These are phyloP conservation scores for Volvariella surrecta DNA, from an alignment of 1,284 basidiomycete species.

Conservation along the genomic window DNA sequence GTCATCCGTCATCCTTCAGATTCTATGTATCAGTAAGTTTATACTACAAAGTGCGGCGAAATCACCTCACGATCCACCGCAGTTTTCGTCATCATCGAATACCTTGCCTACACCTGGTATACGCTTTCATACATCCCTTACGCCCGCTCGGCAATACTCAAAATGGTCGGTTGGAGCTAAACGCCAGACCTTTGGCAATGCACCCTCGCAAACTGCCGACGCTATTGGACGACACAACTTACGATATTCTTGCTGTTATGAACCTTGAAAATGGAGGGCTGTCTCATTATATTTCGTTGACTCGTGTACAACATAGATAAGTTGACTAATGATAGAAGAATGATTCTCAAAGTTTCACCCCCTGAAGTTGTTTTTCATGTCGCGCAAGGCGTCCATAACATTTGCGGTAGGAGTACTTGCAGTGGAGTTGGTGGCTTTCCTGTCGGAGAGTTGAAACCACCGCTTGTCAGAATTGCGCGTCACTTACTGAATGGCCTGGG, in stretches of 20 bases:
- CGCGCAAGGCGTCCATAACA: slow-evolving; percentile 70
- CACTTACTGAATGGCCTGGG: slow-evolving; percentile 49
- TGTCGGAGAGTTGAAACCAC: slow-evolving; percentile 7
- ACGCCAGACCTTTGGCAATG: no score
- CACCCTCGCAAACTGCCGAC: no score
- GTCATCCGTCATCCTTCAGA: slow-evolving; percentile 15
- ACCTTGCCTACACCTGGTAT: slow-evolving; percentile 82
- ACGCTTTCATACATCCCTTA: slow-evolving; percentile 83
- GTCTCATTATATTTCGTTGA: no score
- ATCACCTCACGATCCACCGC: slow-evolving; percentile 15
- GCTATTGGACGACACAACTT: no score
- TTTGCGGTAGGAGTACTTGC: slow-evolving; percentile 37
- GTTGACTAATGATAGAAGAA: no score
- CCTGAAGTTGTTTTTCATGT: slow-evolving; percentile 78
- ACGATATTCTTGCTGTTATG: no score
- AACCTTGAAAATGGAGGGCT: no score
- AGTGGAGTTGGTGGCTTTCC: slow-evolving; percentile 22
- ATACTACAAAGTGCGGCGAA: slow-evolving; percentile 34
- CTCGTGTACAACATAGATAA: no score
- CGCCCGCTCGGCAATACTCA: slow-evolving; percentile 66
- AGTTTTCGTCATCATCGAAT: slow-evolving; percentile 86
- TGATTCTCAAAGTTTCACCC: slow-evolving; percentile 30
- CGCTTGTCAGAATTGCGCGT: not conserved
- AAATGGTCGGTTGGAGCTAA: slow-evolving; percentile 48
- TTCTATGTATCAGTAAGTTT: slow-evolving; percentile 26